phyloP scores from a whole-genome alignment of 2,329 filamentous ascomycete species.

The Talaromyces sp. region DNA sequence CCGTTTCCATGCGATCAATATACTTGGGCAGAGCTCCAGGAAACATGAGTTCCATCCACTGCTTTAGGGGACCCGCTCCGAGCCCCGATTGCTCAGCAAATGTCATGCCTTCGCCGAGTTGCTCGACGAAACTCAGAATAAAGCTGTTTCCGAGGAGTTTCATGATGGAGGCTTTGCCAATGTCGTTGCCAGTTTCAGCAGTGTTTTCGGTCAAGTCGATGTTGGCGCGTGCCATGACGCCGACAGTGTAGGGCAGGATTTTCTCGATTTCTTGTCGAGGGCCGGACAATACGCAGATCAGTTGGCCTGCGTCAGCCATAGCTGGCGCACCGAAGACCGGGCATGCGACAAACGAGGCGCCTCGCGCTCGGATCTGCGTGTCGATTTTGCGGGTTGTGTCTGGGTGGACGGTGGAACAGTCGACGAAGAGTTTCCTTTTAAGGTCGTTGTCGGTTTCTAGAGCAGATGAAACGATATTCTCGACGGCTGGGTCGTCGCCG shows the following conservation, averaged over 20 bases:
- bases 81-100: slow-evolving; percentile 76
- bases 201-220: slow-evolving; percentile 57
- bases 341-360: slow-evolving; percentile 69
- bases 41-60: slow-evolving; percentile 67
- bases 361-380: slow-evolving; percentile 50
- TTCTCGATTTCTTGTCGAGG: slow-evolving; percentile 54
- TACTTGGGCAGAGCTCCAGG: slow-evolving; percentile 72
- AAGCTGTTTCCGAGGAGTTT: slow-evolving; percentile 87
- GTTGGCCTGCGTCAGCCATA: slow-evolving; percentile 55
- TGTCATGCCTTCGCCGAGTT: slow-evolving; percentile 70
- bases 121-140: slow-evolving; percentile 73
- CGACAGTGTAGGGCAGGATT: slow-evolving; percentile 64
- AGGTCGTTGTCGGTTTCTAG: slow-evolving; percentile 46
- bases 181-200: slow-evolving; percentile 45
- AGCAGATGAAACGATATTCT: slow-evolving; percentile 54
- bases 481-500: slow-evolving; percentile 69
- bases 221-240: slow-evolving; percentile 62
- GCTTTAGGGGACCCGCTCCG: slow-evolving; percentile 62
- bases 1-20: slow-evolving; percentile 64
- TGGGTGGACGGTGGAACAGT: slow-evolving; percentile 83
- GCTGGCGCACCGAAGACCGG: slow-evolving; percentile 45
- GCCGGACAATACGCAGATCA: slow-evolving; percentile 70
- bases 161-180: slow-evolving; percentile 62
- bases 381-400: slow-evolving; percentile 67
- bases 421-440: slow-evolving; percentile 71